Evolutionary conservation across 495 filamentous ascomycete genomes (phyloP).

Genomic region (Trypethelium eluteriae): DNA sequence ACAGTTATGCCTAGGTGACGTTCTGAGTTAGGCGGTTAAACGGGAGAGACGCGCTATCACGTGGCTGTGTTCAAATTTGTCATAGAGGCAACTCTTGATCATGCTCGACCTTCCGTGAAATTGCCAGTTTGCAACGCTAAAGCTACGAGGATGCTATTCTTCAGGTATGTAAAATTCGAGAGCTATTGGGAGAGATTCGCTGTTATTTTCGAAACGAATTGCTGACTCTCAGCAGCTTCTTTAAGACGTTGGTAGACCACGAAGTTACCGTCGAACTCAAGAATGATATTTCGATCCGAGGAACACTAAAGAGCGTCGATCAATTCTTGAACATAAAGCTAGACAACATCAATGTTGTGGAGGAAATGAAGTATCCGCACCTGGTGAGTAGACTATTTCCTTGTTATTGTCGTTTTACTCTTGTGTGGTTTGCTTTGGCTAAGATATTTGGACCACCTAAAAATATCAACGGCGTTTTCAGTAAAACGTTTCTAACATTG

Average conservation of each 20-base stretch:
- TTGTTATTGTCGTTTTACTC: not conserved
- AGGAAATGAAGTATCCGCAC: constrained; percentile 88
- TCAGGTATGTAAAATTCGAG: constrained; percentile 25
- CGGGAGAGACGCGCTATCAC: not conserved
- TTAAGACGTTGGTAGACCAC: constrained; percentile 98
- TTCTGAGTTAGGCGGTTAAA: too few relatives aligned
- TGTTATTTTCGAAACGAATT: not conserved
- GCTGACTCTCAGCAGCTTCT: constrained; percentile 59
- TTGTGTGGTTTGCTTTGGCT: not conserved
- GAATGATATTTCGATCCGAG: constrained; percentile 94
- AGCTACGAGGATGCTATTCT: constrained; percentile 30
- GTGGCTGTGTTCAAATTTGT: not conserved
- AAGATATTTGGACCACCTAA: too few relatives aligned
- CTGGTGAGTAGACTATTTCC: constrained; percentile 46
- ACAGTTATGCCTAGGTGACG: too few relatives aligned
- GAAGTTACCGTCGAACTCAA: constrained; percentile 96
- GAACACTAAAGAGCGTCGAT: constrained; percentile 91
- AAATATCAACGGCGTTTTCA: not conserved
- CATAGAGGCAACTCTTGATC: not conserved
- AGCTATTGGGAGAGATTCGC: not conserved
- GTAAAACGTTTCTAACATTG: not conserved
- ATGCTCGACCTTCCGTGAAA: not conserved
- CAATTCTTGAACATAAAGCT: constrained; percentile 99
- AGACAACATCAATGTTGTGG: constrained; percentile 83
- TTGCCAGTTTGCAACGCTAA: not conserved